phyloP scores from a whole-genome alignment of 768 basidiomycete species.

The Suillus variegatus region DNA sequence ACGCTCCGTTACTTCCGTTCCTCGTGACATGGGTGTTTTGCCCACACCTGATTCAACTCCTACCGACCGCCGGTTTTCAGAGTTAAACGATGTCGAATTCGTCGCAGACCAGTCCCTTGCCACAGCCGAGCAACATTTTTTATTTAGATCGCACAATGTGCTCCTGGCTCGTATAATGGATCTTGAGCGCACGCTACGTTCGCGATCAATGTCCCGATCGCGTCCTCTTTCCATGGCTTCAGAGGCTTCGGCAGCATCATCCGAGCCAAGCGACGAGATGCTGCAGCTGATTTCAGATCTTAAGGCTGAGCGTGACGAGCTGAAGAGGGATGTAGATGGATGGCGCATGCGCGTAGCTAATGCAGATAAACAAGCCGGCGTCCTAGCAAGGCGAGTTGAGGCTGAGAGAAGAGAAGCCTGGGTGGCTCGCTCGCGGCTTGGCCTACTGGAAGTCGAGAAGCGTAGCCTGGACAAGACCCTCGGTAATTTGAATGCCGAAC shows the following conservation, averaged over 20 bases:
- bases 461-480: slow-evolving; percentile 52
- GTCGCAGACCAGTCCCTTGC: slow-evolving; percentile 53
- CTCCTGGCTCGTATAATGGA: slow-evolving; percentile 82
- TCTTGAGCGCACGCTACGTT: slow-evolving; percentile 65
- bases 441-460: slow-evolving; percentile 69
- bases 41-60: slow-evolving; percentile 81
- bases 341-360: slow-evolving; percentile 80
- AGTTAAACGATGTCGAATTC: slow-evolving; percentile 23
- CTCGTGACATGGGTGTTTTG: slow-evolving; percentile 45
- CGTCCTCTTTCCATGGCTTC: slow-evolving; percentile 55
- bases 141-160: slow-evolving; percentile 81
- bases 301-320: slow-evolving; percentile 86
- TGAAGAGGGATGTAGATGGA: slow-evolving; percentile 85
- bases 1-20: slow-evolving; percentile 39
- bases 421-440: slow-evolving; percentile 75
- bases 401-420: slow-evolving; percentile 81
- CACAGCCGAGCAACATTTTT: slow-evolving; percentile 80
- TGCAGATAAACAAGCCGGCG: slow-evolving; percentile 67
- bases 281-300: slow-evolving; percentile 72
- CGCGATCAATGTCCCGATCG: slow-evolving; percentile 44
- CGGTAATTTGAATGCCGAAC: slow-evolving; percentile 33
- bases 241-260: slow-evolving; percentile 34
- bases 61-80: slow-evolving; percentile 47
- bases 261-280: slow-evolving; percentile 77
- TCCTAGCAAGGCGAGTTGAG: slow-evolving; percentile 71